Evolutionary conservation across 2,329 filamentous ascomycete species (phyloP).

Genomic region (Colletotrichum incanum): DNA sequence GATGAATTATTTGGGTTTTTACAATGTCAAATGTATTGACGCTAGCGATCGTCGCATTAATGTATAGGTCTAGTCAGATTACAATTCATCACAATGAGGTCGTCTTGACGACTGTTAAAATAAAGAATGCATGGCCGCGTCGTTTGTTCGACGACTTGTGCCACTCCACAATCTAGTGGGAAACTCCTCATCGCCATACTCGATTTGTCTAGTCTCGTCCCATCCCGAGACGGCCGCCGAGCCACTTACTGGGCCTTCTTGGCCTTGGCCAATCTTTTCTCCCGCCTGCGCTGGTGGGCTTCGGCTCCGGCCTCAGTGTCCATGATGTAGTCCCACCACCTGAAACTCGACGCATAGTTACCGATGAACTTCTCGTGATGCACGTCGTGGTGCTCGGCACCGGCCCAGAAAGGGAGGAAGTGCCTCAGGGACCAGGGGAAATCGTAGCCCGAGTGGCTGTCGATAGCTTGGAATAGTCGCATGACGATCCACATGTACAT

Average conservation of each 20-base stretch:
- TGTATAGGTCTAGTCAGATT: constrained; percentile 16
- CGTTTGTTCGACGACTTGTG: not conserved
- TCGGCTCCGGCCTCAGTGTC: constrained; percentile 95
- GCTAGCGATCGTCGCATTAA: constrained; percentile 4
- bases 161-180: not conserved
- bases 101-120: constrained; percentile 11
- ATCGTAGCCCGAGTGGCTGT: constrained; percentile 97
- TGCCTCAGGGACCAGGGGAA: constrained; percentile 98
- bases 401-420: constrained; percentile 97
- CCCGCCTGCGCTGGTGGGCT: constrained; percentile 85
- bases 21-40: not conserved
- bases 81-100: constrained; percentile 10
- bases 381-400: constrained; percentile 94
- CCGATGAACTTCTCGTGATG: constrained; percentile 99
- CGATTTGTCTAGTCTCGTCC: constrained; percentile 60
- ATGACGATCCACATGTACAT: constrained; percentile 98
- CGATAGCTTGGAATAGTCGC: constrained; percentile 96
- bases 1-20: not conserved
- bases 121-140: not conserved
- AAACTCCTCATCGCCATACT: not conserved
- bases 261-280: constrained; percentile 79
- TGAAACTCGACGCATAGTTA: constrained; percentile 97
- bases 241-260: constrained; percentile 78
- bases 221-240: not conserved
- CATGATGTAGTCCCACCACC: constrained; percentile 97